These are phyloP conservation scores for Leccinum boreale DNA, from an alignment of 768 basidiomycete genomes.

Conservation along the genomic window DNA sequence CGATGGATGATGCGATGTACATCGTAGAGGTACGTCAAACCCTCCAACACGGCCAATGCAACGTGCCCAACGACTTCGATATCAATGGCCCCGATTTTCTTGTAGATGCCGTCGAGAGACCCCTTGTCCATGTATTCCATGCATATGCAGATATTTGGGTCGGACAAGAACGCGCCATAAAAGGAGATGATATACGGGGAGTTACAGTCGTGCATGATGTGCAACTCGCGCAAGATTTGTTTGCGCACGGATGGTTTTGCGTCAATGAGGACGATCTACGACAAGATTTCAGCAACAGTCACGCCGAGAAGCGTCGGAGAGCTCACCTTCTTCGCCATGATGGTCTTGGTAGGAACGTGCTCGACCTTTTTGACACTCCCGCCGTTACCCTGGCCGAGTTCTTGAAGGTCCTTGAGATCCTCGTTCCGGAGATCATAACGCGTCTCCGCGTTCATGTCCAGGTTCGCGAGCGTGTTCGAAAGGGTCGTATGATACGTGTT, in stretches of 20 bases:
- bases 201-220: constrained; percentile 98
- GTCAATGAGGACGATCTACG: constrained; percentile 92
- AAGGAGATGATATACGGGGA: constrained; percentile 95
- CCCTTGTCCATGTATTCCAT: constrained; percentile 98
- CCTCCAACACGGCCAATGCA: constrained; percentile 92
- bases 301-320: not conserved
- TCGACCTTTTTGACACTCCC: constrained; percentile 97
- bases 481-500: constrained; percentile 78
- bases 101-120: constrained; percentile 92
- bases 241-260: constrained; percentile 95
- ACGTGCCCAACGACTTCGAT: constrained; percentile 92
- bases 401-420: constrained; percentile 85
- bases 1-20: constrained; percentile 97
- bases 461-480: constrained; percentile 78
- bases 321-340: constrained; percentile 98
- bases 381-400: constrained; percentile 94
- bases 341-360: constrained; percentile 83
- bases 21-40: constrained; percentile 96
- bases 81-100: constrained; percentile 90
- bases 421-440: constrained; percentile 84
- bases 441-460: constrained; percentile 83
- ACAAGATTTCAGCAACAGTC: not conserved
- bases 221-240: constrained; percentile 95
- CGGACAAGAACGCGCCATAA: constrained; percentile 93
- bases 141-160: constrained; percentile 98